Conservation (phyloP, 148 eudicot genomes). For the Hydrangea macrophylla region DNA sequence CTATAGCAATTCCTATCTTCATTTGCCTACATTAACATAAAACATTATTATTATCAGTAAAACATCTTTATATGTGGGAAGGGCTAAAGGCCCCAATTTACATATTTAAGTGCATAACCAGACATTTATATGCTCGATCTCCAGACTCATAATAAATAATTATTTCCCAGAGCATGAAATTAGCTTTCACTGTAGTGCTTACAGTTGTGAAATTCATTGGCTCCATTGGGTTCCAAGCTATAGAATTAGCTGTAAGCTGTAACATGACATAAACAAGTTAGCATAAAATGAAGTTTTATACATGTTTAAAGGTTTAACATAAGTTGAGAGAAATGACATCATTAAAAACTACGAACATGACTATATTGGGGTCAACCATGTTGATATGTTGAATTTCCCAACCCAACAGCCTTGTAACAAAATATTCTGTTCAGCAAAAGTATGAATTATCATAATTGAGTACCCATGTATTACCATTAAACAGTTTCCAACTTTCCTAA, state of each 20-base stretch:
- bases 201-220: slow-evolving; percentile 97
- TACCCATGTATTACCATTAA: not conserved
- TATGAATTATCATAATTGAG: not conserved
- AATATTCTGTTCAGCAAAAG: too few species aligned
- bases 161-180: too few species aligned
- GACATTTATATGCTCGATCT: not conserved
- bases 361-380: not conserved
- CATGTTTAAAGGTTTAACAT: not conserved
- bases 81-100: not conserved
- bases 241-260: slow-evolving; percentile 87
- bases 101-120: not conserved
- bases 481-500: not conserved
- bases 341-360: not conserved
- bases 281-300: not conserved
- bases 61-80: not conserved
- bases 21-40: slow-evolving; percentile 66
- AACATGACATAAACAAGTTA: slow-evolving; percentile 23
- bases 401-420: too few species aligned
- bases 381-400: too few species aligned
- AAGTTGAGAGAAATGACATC: not conserved
- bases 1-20: slow-evolving; percentile 95
- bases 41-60: not conserved
- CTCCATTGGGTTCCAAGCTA: slow-evolving; percentile 96
- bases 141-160: too few species aligned
- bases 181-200: slow-evolving; percentile 27